Base-by-base conservation (phyloP, 352 stramenopile genomes). In the Phytophthora cactorum region DNA sequence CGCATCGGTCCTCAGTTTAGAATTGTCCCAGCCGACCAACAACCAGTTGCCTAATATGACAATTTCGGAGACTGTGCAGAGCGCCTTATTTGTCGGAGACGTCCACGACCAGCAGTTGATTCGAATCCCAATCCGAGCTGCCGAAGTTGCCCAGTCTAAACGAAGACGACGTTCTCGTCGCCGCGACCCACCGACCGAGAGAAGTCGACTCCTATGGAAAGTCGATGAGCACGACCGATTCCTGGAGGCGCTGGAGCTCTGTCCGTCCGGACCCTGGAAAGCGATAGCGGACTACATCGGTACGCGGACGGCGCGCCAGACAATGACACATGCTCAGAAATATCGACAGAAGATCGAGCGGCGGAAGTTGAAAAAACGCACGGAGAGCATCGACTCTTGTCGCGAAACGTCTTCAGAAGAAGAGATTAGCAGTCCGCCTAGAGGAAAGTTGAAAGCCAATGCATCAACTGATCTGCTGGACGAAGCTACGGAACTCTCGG, bases 281-380 rank as follows among this genome's bases (percentile, higher is more conserved):
- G 59, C 65, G 4, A 74, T 88, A 22, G 77, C 82, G 5, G 68
- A 65, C 27, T 58, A 76, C 32, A 68, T 88, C 2, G 65, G 74
- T 28, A 89, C 78, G 7, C 76, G 80, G 36, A 88, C 82, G 3
- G 70, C 91, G 12, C 91, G 93, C n/a, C 96, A 99, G 46, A 59
- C 36, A 9, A 59, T 59, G 52, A 59, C 52, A 14, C 52, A 59
- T 29, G 52, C 52, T 7, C 93, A 98, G 75, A 98, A 98, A 65
- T 98, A 98, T 69, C 80, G 82, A 51, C 75, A 90, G 68, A 92
- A 92, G 66, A 80, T 87, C 49, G 68, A 74, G 39, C 73, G 80
- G 1, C 73, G 79, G 8, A 59, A 59, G 14, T n/a, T 28, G 12
- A 59, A 59, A 59, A 15, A 7, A 32, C 31, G 50, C 8, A 31